phyloP scores from a whole-genome alignment of 805 yeast genomes.

The Debaryomyces castellii region DNA sequence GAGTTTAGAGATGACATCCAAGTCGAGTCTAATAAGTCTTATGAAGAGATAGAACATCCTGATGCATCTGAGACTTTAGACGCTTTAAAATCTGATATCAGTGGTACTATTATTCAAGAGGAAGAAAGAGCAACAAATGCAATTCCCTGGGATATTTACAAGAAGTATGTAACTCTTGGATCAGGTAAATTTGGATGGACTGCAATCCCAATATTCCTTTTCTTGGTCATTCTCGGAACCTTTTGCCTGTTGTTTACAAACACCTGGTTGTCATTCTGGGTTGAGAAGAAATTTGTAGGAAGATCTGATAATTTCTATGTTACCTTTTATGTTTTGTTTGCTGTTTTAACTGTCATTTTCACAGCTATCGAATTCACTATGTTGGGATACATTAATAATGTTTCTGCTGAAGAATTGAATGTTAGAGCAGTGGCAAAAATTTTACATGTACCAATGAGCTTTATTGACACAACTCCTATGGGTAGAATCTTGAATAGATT shows the following conservation, averaged over 20 bases:
- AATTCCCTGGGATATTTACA: slow-evolving; percentile 40
- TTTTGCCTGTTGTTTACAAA: slow-evolving; percentile 43
- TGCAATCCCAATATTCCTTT: slow-evolving; percentile 33
- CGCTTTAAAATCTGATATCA: slow-evolving; percentile 4
- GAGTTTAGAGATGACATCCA: slow-evolving; percentile 32
- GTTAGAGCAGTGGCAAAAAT: slow-evolving; percentile 36
- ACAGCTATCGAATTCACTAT: slow-evolving; percentile 39
- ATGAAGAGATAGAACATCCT: background rate
- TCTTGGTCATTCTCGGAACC: slow-evolving; percentile 34
- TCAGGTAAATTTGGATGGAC: slow-evolving; percentile 34
- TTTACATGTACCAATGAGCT: slow-evolving; percentile 44
- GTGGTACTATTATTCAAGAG: slow-evolving; percentile 34
- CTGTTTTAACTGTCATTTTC: slow-evolving; percentile 37
- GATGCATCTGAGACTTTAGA: slow-evolving; percentile 1
- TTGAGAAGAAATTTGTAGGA: slow-evolving; percentile 28
- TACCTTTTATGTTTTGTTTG: slow-evolving; percentile 33
- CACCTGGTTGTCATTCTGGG: slow-evolving; percentile 47
- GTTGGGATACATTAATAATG: slow-evolving; percentile 43
- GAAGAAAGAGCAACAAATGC: slow-evolving; percentile 40
- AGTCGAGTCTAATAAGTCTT: slow-evolving; percentile 2
- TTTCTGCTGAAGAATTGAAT: slow-evolving; percentile 34
- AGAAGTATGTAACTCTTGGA: slow-evolving; percentile 36
- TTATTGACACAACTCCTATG: slow-evolving; percentile 43
- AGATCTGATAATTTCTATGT: slow-evolving; percentile 33
- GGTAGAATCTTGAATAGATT: slow-evolving; percentile 46